Conservation (phyloP, 495 filamentous ascomycete genomes). For the Talaromyces thailandensis region DNA sequence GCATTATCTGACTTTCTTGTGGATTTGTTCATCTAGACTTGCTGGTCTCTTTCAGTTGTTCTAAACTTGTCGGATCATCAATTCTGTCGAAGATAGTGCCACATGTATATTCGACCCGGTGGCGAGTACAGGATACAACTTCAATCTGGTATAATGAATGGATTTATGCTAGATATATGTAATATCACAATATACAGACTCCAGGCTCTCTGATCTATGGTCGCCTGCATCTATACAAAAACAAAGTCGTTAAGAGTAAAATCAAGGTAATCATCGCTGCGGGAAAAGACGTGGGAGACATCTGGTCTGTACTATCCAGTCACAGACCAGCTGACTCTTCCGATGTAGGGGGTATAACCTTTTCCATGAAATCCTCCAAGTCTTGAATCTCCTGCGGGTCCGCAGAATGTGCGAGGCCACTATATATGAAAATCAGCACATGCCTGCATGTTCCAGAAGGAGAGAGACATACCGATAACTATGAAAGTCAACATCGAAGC, state of each 20-base stretch:
- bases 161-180: neutral
- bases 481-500: conserved; percentile 62
- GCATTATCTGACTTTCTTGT: neutral
- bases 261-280: neutral
- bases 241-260: neutral
- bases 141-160: neutral
- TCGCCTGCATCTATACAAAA: neutral
- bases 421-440: conserved; percentile 16
- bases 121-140: neutral
- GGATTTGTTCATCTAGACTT: neutral
- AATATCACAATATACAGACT: neutral
- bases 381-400: conserved; percentile 73
- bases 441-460: neutral
- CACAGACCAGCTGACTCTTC: conserved; percentile 45
- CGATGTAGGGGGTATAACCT: conserved; percentile 52
- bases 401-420: conserved; percentile 67
- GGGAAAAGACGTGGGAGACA: neutral
- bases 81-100: neutral
- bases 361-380: conserved; percentile 65
- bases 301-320: conserved; percentile 12
- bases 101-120: neutral
- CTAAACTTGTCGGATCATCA: neutral
- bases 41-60: neutral
- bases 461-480: conserved; percentile 54
- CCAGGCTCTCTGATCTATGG: neutral